A percentile compares a stretch with the other conserved stretches of the same genome.
Evolutionary conservation across 768 basidiomycete genomes (phyloP).

Genomic region (button mushroom (Agaricus bisporus)): DNA sequence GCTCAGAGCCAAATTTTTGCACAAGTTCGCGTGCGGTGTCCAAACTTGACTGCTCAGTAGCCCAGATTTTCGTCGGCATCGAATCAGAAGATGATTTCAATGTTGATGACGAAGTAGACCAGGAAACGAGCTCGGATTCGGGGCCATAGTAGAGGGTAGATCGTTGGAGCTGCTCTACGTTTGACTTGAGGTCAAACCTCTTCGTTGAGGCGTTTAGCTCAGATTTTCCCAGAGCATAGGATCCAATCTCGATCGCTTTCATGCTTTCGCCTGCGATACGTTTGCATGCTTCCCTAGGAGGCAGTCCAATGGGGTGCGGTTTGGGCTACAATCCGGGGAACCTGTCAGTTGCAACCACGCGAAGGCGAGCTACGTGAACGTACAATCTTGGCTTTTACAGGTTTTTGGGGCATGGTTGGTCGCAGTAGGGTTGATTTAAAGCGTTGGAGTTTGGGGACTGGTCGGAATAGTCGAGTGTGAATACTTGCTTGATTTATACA

Average conservation of each 20-base stretch:
- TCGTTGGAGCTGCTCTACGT: constrained; percentile 22
- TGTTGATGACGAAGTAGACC: constrained; percentile 22
- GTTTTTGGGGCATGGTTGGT: too few species aligned
- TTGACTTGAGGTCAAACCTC: constrained; percentile 21
- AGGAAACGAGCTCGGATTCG: constrained; percentile 37
- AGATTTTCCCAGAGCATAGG: constrained; percentile 20
- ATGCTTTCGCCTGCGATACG: constrained; percentile 47
- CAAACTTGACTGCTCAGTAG: constrained; percentile 45
- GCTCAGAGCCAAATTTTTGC: constrained; percentile 4
- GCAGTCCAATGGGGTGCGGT: neutral
- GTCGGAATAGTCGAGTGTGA: too few species aligned
- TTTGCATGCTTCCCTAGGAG: constrained; percentile 4
- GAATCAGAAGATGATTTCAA: neutral
- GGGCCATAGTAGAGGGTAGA: constrained; percentile 47
- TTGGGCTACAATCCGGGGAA: too few species aligned
- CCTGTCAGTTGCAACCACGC: too few species aligned
- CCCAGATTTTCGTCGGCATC: constrained; percentile 22
- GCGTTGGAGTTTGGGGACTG: too few species aligned
- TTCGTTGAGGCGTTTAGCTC: neutral
- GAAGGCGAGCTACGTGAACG: too few species aligned
- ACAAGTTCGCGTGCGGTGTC: constrained; percentile 35
- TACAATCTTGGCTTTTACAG: too few species aligned
- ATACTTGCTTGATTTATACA: too few species aligned
- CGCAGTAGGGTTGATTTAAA: too few species aligned
- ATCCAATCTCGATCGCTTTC: constrained; percentile 39